A percentile compares a stretch with the other conserved stretches of the same genome.
Evolutionary conservation across 1,284 basidiomycete species (phyloP).

Genomic region (Pascua sp.): DNA sequence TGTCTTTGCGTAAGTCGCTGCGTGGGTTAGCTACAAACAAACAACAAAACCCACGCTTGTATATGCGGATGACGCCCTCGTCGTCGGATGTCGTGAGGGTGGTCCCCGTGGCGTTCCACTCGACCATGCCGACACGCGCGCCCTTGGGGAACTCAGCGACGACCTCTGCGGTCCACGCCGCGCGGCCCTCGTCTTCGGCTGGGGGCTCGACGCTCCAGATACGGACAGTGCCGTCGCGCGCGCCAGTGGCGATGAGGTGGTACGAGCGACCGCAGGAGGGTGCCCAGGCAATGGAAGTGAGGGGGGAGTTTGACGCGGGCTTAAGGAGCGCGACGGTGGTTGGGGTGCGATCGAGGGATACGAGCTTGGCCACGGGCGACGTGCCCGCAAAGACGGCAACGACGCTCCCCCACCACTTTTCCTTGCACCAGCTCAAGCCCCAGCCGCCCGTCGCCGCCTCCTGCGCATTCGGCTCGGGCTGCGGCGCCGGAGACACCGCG

Average conservation of each 20-base stretch:
- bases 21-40: constrained; percentile 13
- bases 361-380: constrained; percentile 64
- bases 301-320: constrained; percentile 47
- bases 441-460: constrained; percentile 76
- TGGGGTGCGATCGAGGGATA: constrained; percentile 51
- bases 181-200: constrained; percentile 25
- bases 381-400: constrained; percentile 71
- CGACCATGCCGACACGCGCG: constrained; percentile 82
- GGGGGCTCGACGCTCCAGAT: constrained; percentile 72
- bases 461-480: constrained; percentile 10
- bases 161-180: constrained; percentile 63
- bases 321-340: constrained; percentile 41
- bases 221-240: constrained; percentile 76
- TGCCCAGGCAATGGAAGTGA: constrained; percentile 82
- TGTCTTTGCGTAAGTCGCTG: constrained; percentile 47
- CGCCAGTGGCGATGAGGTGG: constrained; percentile 83
- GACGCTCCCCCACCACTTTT: constrained; percentile 86
- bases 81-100: constrained; percentile 83
- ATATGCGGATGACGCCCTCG: constrained; percentile 79
- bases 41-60: constrained; percentile 60
- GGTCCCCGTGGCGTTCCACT: constrained; percentile 61
- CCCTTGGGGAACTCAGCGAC: constrained; percentile 79
- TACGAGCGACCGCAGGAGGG: constrained; percentile 85
- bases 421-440: constrained; percentile 90
- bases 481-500: constrained; percentile 1